Percentiles rank a stretch among this genome's conserved stretches.
Evolutionary conservation across 495 filamentous ascomycete genomes (phyloP).

Genomic region (Barbatosphaeria neglecta): DNA sequence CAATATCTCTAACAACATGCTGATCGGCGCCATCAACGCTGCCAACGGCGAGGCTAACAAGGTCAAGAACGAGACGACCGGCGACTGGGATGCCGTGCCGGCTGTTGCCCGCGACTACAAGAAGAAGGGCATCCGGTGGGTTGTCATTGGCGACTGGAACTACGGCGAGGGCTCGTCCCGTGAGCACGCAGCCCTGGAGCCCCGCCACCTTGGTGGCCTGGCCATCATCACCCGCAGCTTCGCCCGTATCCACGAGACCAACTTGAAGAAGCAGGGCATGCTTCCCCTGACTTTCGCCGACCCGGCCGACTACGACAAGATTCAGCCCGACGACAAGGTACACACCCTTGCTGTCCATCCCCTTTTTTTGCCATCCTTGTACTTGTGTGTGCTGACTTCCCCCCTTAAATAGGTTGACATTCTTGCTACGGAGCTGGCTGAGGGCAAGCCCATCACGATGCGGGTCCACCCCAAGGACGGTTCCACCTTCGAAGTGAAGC

Average conservation of each 20-base stretch:
- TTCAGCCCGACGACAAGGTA: constrained; percentile 74
- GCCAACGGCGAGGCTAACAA: constrained; percentile 98
- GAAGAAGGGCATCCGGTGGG: constrained; percentile 88
- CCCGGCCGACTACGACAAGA: constrained; percentile 96
- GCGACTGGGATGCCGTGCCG: constrained; percentile 76
- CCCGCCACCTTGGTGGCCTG: constrained; percentile 90
- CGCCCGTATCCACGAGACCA: constrained; percentile 99
- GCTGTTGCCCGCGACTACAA: constrained; percentile 97
- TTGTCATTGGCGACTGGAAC: constrained; percentile 99
- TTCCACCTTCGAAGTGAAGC: constrained; percentile 64
- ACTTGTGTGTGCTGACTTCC: constrained; percentile 1
- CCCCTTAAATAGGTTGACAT: constrained; percentile 49
- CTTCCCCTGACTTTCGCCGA: constrained; percentile 91
- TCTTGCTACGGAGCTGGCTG: constrained; percentile 77
- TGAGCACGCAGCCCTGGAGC: constrained; percentile 97
- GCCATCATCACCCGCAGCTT: constrained; percentile 95
- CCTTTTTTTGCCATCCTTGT: too few relatives aligned
- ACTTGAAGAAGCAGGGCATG: constrained; percentile 99
- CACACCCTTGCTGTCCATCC: too few relatives aligned
- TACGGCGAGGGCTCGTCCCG: constrained; percentile 96
- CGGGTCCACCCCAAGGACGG: constrained; percentile 82
- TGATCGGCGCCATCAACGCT: constrained; percentile 93
- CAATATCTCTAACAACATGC: constrained; percentile 99
- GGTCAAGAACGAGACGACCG: constrained; percentile 82
- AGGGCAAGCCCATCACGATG: constrained; percentile 90